Evolutionary conservation across 2,329 filamentous ascomycete species (phyloP), one percentile per base, ranked within the genome.

Genomic region (Botrytis aclada): DNA sequence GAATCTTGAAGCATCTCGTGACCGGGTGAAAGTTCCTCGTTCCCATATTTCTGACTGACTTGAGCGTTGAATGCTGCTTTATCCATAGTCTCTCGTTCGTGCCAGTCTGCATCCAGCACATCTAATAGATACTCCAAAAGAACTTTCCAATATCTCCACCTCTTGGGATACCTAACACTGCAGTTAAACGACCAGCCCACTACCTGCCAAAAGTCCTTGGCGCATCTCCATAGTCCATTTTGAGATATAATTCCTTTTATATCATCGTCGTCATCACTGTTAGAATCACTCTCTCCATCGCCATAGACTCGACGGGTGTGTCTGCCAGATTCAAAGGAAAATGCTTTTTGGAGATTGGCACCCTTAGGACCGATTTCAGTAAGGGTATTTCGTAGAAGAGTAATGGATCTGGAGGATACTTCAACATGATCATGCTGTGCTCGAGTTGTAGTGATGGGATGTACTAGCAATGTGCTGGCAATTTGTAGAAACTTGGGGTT

Each of bases 131-230:
- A 90, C 47, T 90, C 88, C 22, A 98, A 84, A 92, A 94, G 97
- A 12, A 89, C 82, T 77, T 87, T 89, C 94, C 95, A 98, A 79
- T 90, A 87, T 67, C 86, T 87, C 95, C 96, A 98, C 32, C 95
- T 87, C 58, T 88, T 86, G 1, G 89, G 89, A 77, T 95, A 86
- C 45, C 87, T 81, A 2, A 92, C 87, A 69, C 93, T 95, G 83
- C 95, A 98, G 80, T 95, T 96, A 81, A 98, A 94, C 0, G 93
- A 92, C 96, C 96, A 98, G 5, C 95, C 96, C 0, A 96, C 87
- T 0, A 93, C 88, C 60, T 90, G 88, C 94, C 96, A 99, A 78
- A 98, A 97, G 80, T 97, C 93, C 74, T 93, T 90, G 0, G 92
- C 93, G n/a, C 88, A 87, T 25, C 84, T 84, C 89, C 93, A 97